Evolutionary conservation across 306 rosid genomes (phyloP).

Genomic region (Dalbergia cochinchinensis): DNA sequence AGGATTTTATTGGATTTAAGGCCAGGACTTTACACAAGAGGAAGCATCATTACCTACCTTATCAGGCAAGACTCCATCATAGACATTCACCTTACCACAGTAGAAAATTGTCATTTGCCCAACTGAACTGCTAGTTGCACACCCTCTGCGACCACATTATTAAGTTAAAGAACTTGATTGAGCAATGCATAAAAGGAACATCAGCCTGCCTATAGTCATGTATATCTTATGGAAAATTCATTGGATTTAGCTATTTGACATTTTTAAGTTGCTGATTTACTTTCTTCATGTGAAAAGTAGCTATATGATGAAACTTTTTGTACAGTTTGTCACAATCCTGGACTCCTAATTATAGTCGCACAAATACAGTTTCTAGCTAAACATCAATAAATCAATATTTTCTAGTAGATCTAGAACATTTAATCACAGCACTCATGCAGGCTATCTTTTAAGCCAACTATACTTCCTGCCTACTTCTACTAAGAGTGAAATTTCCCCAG

Average conservation of each 20-base stretch:
- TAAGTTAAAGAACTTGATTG: constrained; percentile 30
- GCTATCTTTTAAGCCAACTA: constrained; percentile 6
- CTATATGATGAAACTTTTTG: background rate
- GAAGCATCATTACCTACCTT: constrained; percentile 79
- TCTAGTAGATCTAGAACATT: constrained; percentile 14
- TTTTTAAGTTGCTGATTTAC: constrained; percentile 20
- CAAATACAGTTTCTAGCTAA: background rate
- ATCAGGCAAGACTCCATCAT: constrained; percentile 84
- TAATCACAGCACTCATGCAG: constrained; percentile 3
- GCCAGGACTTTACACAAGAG: constrained; percentile 53
- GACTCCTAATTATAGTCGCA: constrained; percentile 1
- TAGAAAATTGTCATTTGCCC: constrained; percentile 97
- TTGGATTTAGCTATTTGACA: background rate
- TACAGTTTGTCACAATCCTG: background rate
- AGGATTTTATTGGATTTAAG: constrained; percentile 46
- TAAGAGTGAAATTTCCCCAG: constrained; percentile 26
- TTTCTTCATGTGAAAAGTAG: constrained; percentile 29
- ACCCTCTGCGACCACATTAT: constrained; percentile 65
- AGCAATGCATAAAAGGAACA: constrained; percentile 28
- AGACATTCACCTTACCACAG: constrained; percentile 97
- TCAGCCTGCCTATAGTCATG: constrained; percentile 2
- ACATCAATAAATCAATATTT: background rate
- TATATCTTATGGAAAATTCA: background rate
- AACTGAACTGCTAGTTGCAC: constrained; percentile 59
- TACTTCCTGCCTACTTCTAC: background rate